Conservation (phyloP, 1,139 yeast species). For the Sugiyamaella novakii region DNA sequence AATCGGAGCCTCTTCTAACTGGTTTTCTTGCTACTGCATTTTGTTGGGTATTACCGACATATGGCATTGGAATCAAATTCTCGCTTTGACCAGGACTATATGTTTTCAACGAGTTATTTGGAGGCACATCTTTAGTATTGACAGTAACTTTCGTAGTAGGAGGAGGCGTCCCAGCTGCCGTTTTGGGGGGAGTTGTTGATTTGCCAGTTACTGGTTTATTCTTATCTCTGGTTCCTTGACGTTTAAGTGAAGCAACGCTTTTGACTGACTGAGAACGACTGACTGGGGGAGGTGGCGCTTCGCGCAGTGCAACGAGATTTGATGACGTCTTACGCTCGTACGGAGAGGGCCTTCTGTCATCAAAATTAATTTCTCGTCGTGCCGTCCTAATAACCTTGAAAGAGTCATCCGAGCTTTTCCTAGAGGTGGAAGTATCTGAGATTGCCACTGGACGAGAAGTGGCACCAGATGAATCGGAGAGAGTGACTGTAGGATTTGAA, state of each 20-base stretch:
- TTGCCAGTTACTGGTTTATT: constrained; percentile 4
- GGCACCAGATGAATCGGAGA: not conserved
- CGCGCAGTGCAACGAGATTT: constrained; percentile 61
- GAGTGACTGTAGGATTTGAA: not conserved
- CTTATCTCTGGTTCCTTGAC: constrained; percentile 8
- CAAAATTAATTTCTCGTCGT: constrained; percentile 74
- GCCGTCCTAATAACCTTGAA: constrained; percentile 71
- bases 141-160: constrained; percentile 16
- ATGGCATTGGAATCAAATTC: constrained; percentile 35
- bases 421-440: constrained; percentile 12
- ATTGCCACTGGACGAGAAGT: not conserved
- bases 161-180: constrained; percentile 3
- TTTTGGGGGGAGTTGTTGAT: not conserved
- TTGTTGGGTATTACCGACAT: constrained; percentile 30
- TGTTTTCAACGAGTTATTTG: constrained; percentile 25
- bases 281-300: constrained; percentile 73
- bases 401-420: constrained; percentile 42
- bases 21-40: constrained; percentile 33
- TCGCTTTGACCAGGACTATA: constrained; percentile 37
- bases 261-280: constrained; percentile 26
- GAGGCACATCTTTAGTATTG: constrained; percentile 19
- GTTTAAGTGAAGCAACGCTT: constrained; percentile 11
- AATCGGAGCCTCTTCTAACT: constrained; percentile 22
- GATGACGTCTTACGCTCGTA: constrained; percentile 25
- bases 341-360: constrained; percentile 46